These are phyloP conservation scores for Kappamyces sp. DNA, from an alignment of 192 early-diverging fungal genomes.

Conservation along the genomic window DNA sequence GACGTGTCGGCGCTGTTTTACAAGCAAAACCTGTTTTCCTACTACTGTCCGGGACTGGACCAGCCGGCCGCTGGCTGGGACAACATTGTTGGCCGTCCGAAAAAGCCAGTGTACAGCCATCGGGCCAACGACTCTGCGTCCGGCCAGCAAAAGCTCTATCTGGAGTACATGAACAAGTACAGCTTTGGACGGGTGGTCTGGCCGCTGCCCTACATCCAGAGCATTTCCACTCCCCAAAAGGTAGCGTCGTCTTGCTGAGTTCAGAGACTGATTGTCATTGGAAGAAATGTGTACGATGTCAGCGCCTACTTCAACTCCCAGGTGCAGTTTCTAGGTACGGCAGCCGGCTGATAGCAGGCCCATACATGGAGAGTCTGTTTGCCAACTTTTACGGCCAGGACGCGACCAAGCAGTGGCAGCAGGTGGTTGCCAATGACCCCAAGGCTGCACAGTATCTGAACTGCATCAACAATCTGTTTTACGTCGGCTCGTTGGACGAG, in stretches of 20 bases:
- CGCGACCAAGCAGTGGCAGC: constrained; percentile 24
- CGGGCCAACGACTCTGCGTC: constrained; percentile 14
- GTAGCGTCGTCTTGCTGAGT: no score
- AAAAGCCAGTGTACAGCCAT: constrained; percentile 22
- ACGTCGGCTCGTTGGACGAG: constrained; percentile 76
- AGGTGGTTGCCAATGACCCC: constrained; percentile 15
- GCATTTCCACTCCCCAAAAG: constrained; percentile 12
- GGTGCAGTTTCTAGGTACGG: constrained; percentile 17
- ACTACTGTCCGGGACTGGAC: constrained; percentile 36
- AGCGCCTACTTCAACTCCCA: constrained; percentile 33
- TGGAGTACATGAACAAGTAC: constrained; percentile 48
- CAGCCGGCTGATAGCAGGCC: no score
- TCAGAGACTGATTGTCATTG: constrained; percentile 33
- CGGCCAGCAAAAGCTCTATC: constrained; percentile 31
- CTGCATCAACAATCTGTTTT: constrained; percentile 82
- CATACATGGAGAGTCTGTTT: constrained; percentile 27
- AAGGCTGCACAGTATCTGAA: constrained; percentile 3
- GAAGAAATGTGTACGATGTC: constrained; percentile 52
- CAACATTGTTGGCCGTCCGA: constrained; percentile 30
- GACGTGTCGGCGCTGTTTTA: constrained; percentile 45
- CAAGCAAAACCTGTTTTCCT: constrained; percentile 24
- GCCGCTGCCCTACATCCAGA: constrained; percentile 23
- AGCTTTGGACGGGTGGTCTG: constrained; percentile 34
- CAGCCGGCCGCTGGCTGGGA: constrained; percentile 29
- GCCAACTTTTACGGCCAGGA: constrained; percentile 30